These are phyloP conservation scores for Colletotrichum caudatum DNA, from an alignment of 2,329 filamentous ascomycete genomes.

Conservation along the genomic window DNA sequence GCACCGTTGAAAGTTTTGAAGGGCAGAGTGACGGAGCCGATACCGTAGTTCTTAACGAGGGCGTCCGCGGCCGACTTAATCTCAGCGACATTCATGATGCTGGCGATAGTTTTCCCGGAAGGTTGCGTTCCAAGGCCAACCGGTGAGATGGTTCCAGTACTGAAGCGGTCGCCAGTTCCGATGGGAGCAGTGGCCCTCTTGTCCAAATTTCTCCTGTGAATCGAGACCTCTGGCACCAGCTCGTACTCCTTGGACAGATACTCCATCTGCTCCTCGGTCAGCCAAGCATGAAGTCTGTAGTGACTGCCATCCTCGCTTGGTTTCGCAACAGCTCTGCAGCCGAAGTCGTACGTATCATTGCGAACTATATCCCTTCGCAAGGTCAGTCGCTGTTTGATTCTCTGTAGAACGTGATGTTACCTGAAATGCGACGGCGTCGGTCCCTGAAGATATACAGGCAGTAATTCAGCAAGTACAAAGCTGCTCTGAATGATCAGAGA, in stretches of 20 bases:
- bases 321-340: slow-evolving; percentile 36
- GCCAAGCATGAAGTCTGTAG: slow-evolving; percentile 38
- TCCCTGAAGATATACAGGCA: slow-evolving; percentile 29
- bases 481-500: slow-evolving; percentile 33
- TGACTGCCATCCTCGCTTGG: slow-evolving; percentile 31
- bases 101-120: slow-evolving; percentile 48
- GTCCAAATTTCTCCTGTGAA: slow-evolving; percentile 22
- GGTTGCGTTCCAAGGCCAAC: slow-evolving; percentile 49
- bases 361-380: slow-evolving; percentile 26
- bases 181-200: slow-evolving; percentile 47
- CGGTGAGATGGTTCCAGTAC: slow-evolving; percentile 43
- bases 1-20: slow-evolving; percentile 56
- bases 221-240: slow-evolving; percentile 23
- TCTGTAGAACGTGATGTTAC: background rate
- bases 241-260: slow-evolving; percentile 35
- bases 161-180: slow-evolving; percentile 47
- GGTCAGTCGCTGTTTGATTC: background rate
- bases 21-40: slow-evolving; percentile 57
- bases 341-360: slow-evolving; percentile 37
- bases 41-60: slow-evolving; percentile 56
- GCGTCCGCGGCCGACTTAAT: slow-evolving; percentile 58
- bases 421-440: slow-evolving; percentile 31
- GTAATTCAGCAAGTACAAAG: slow-evolving; percentile 27
- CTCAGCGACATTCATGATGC: slow-evolving; percentile 60
- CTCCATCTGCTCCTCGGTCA: slow-evolving; percentile 33